A percentile compares a stretch with the other conserved stretches of the same genome.
phyloP scores from a whole-genome alignment of 345 rosid species.

The Salix dunnii region DNA sequence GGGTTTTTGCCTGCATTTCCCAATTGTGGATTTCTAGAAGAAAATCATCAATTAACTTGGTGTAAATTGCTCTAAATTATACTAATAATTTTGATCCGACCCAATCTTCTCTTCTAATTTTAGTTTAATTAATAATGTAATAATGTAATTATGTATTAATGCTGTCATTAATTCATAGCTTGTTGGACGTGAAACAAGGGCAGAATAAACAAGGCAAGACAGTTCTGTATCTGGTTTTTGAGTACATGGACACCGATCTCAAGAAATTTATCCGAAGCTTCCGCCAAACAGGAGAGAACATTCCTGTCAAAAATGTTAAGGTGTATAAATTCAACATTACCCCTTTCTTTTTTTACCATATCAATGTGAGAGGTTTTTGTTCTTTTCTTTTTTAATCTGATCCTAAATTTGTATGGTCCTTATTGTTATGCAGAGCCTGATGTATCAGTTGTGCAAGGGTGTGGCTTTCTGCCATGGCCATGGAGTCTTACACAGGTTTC shows the following conservation, averaged over 20 bases:
- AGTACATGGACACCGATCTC: constrained; percentile 88
- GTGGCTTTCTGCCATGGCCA: constrained; percentile 96
- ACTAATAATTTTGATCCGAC: not conserved
- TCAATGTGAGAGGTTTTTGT: too few species aligned
- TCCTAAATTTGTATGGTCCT: not conserved
- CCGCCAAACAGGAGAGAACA: constrained; percentile 53
- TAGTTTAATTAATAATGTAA: not conserved
- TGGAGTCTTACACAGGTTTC: constrained; percentile 86
- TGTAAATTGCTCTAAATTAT: not conserved
- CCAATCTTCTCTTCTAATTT: not conserved
- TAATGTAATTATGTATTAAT: not conserved
- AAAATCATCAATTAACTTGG: not conserved
- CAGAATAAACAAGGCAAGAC: constrained; percentile 86
- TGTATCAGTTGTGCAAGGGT: constrained; percentile 96
- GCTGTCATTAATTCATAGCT: constrained; percentile 31
- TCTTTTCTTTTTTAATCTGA: not conserved
- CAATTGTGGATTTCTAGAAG: not conserved
- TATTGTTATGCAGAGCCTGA: constrained; percentile 59
- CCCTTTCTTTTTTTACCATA: not conserved
- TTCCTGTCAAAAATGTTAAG: constrained; percentile 56
- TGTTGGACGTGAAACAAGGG: constrained; percentile 93
- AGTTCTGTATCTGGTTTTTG: constrained; percentile 82
- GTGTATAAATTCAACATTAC: constrained; percentile 19
- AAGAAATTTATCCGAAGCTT: constrained; percentile 77
- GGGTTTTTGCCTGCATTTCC: not conserved